Conservation (phyloP, 2,329 filamentous ascomycete species). For the Curvularia lunata region DNA sequence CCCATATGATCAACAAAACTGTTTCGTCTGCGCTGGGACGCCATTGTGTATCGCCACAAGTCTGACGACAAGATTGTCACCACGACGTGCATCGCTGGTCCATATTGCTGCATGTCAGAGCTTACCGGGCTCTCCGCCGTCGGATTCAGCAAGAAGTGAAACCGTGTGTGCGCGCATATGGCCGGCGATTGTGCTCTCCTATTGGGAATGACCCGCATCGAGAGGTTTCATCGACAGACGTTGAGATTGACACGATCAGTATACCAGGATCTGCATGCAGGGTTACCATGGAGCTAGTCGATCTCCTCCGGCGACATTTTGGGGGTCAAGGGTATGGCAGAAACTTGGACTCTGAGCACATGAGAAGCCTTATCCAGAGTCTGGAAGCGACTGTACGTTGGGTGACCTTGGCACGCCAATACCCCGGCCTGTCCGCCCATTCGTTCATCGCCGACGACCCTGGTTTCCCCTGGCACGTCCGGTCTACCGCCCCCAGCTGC, state of each 20-base stretch:
- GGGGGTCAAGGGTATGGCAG: constrained; percentile 15
- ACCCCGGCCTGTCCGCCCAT: constrained; percentile 1
- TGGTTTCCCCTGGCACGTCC: constrained; percentile 1
- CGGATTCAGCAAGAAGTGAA: neutral
- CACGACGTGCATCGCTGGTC: neutral
- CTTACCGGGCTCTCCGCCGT: neutral
- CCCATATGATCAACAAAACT: neutral
- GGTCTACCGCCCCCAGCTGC: neutral
- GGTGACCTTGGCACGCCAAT: constrained; percentile 14
- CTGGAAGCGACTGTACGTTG: constrained; percentile 21
- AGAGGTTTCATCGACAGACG: constrained; percentile 10
- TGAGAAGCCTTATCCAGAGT: constrained; percentile 13
- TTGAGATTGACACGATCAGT: constrained; percentile 15
- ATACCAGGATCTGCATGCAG: constrained; percentile 20
- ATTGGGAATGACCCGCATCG: constrained; percentile 6
- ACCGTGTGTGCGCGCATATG: neutral
- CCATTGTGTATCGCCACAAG: neutral
- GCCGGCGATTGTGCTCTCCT: constrained; percentile 18
- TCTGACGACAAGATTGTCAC: neutral
- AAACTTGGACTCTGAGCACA: constrained; percentile 13
- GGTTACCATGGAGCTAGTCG: constrained; percentile 17
- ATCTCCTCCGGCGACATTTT: neutral
- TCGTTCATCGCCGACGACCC: constrained; percentile 6
- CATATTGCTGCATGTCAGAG: neutral
- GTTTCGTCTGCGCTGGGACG: neutral